Base-by-base conservation (phyloP, 441 rosid genomes). In the Brassica balearica region DNA sequence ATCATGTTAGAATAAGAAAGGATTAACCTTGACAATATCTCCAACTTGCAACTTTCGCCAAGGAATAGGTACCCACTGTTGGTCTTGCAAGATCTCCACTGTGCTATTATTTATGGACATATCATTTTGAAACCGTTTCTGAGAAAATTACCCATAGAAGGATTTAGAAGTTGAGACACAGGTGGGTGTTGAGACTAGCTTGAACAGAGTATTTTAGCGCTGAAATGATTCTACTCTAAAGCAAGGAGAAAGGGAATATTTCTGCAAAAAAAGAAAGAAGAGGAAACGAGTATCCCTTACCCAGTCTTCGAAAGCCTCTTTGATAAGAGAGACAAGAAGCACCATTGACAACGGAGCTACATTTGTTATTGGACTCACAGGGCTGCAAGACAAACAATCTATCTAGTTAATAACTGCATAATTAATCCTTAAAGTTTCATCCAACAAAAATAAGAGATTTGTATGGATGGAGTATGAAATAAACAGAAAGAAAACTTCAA, bases 271-370 rank as follows among this genome's bases (percentile, higher is more conserved):
- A 61, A 63, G 7, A 15, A 43, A 41, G 46, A 82, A 20, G 71
- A 83, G 76, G 15, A 66, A 43, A 67, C 3, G 27, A 6, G 29
- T 11, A 19, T 11, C 71, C 85, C 95, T 85, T 84, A 96, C 99
- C 99, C 96, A 92, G 82, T 94, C 99, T 90, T 96, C 99, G 79
- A 92, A 96, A 61, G 98, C 99, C 87, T 96, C 99, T 85, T 96
- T 96, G 74, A 93, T 83, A 74, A 96, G 97, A 83, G 99, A 96
- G 73, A 94, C 99, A 19, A 96, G 87, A 81, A 96, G 98, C 88
- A 96, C 99, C 92, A 96, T 60, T 81, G 87, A 86, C 82, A 96
- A 85, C 10, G 99, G 99, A 73, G 90, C 95, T 53, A 96, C 90
- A 81, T 96, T 96, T 34, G 99, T 96, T 65, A 96, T 84, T 63